These are phyloP conservation scores for Rhipidocladum racemiflorum DNA, from an alignment of 176 grass and related monocot genomes.

Conservation along the genomic window DNA sequence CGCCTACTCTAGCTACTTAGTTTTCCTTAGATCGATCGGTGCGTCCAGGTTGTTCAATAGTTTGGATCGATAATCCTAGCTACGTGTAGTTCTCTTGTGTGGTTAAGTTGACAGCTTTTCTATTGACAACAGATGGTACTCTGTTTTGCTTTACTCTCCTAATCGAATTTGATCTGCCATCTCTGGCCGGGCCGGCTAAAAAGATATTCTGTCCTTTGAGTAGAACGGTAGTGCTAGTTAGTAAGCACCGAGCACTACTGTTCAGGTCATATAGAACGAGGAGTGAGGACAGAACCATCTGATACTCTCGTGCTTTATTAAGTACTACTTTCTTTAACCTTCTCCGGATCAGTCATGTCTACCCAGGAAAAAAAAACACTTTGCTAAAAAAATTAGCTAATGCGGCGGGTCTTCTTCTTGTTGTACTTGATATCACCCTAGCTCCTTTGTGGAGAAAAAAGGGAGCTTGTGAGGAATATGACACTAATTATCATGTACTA, in stretches of 20 bases:
- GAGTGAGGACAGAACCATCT: slow-evolving; percentile 9
- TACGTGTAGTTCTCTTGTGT: too few species aligned
- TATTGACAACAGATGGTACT: too few species aligned
- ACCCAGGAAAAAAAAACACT: slow-evolving; percentile 29
- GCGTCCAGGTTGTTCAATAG: too few species aligned
- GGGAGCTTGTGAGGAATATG: background rate
- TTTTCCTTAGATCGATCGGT: too few species aligned
- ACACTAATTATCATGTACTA: slow-evolving; percentile 18
- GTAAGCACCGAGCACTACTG: slow-evolving; percentile 26
- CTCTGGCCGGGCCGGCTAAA: too few species aligned
- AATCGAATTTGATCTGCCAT: too few species aligned
- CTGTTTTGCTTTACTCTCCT: too few species aligned
- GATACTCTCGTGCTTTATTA: background rate
- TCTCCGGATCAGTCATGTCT: slow-evolving; percentile 35
- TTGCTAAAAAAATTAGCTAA: background rate
- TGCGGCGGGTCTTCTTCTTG: background rate
- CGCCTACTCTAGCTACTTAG: too few species aligned
- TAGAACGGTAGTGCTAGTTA: slow-evolving; percentile 32
- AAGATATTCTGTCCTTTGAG: slow-evolving; percentile 4
- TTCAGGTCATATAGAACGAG: slow-evolving; percentile 12
- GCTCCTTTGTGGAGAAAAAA: background rate
- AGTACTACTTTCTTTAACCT: slow-evolving; percentile 5
- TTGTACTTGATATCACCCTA: slow-evolving; percentile 24
- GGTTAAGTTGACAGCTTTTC: too few species aligned
- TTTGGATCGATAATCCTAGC: too few species aligned